These are phyloP conservation scores for Santalum album DNA, from an alignment of 164 flowering plant species.

Conservation along the genomic window DNA sequence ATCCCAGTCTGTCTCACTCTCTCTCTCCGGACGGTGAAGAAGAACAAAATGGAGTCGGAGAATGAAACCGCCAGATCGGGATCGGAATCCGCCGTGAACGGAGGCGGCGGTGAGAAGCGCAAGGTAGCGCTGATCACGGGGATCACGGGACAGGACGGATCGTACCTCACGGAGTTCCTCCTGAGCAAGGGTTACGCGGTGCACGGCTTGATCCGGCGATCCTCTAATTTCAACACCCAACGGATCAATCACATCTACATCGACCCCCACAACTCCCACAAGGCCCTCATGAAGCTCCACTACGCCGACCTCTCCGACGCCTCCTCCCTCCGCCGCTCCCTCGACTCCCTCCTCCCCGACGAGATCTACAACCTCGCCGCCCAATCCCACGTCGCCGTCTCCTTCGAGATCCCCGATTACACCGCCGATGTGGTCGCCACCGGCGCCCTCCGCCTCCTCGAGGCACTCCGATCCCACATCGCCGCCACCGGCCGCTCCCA, in stretches of 20 bases:
- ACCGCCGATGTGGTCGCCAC: constrained; percentile 98
- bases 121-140: constrained; percentile 80
- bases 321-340: constrained; percentile 92
- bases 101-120: constrained; percentile 17
- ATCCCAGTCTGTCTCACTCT: too few relatives aligned
- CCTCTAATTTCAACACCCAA: constrained; percentile 94
- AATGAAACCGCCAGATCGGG: constrained; percentile 19
- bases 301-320: constrained; percentile 91
- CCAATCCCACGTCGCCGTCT: constrained; percentile 93
- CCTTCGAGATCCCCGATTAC: constrained; percentile 95
- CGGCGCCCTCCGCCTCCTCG: constrained; percentile 84
- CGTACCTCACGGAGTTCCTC: constrained; percentile 90
- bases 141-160: constrained; percentile 95
- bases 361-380: constrained; percentile 97
- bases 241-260: constrained; percentile 94
- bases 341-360: constrained; percentile 74
- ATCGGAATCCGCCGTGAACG: constrained; percentile 20
- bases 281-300: constrained; percentile 84
- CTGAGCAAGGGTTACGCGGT: constrained; percentile 71
- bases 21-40: too few relatives aligned
- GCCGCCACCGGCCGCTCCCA: constrained; percentile 56
- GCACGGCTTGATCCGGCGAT: constrained; percentile 89
- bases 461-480: constrained; percentile 81
- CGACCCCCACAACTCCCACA: constrained; percentile 80
- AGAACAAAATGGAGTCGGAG: constrained; percentile 26